Base-by-base conservation (phyloP, 495 filamentous ascomycete genomes). In the Hypoxylon crocopeplum region DNA sequence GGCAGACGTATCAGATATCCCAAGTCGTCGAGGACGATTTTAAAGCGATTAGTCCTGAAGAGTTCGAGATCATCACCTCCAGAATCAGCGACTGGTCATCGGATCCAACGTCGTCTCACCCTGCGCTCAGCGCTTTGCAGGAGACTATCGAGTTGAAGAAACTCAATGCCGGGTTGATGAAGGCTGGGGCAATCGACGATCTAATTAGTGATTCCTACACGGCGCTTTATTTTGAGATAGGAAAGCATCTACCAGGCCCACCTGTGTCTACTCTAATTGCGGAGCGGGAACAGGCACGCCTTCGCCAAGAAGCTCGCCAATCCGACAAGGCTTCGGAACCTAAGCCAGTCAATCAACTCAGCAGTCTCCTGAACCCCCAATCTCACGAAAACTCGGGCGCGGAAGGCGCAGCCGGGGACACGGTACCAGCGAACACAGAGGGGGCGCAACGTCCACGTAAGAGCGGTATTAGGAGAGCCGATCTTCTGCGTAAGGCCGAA, bases 121-220 rank as follows among this genome's bases (percentile, higher is more conserved):
- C 67, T 6, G 75, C 79, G 1, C 77, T 97, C 1, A 88, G 88
- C 57, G 81, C 92, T 4, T 78, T 99, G 29, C 85, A 91, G 45
- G 95, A 99, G 49, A 86, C 85, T 5, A 78, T 90, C 40, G 93
- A 98, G 66, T 75, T 98, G n/a, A 96, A 96, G 67, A 93, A 90
- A 61, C 81, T 93, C 33, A 97, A 97, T 70, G 84, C 84, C 39
- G 86, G 85, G 46, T 81, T 94, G 7, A 93, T 93, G 85, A 96
- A 93, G 67, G 83, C 87, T 4, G 83, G 85, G 1, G 79, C 88
- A 25, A 90, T 97, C 36, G 95, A 98, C 67, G 94, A 98, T 67
- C 79, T 98, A 22, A 87, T 97, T 47, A 86, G 84, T 11, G 94
- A 99, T 69, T 81, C 89, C 24, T 99, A 94, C 70, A 86, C 90